Evolutionary conservation across 441 rosid species (phyloP).

Genomic region (Gossypium davidsonii): DNA sequence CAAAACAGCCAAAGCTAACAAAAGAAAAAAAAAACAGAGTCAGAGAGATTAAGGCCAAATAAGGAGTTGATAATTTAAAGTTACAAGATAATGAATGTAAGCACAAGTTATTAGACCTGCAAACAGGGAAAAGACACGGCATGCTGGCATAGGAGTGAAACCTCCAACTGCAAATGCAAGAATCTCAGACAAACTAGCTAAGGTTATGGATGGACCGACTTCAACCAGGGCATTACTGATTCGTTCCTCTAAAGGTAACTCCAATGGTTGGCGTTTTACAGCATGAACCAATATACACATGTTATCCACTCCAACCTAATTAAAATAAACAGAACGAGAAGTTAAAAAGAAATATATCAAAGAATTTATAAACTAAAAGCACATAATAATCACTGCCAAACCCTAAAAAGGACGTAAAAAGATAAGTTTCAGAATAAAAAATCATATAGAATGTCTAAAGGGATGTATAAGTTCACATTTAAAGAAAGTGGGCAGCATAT

Average conservation of each 20-base stretch:
- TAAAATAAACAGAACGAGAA: conserved; percentile 5
- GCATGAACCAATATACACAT: conserved; percentile 80
- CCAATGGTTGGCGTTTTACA: conserved; percentile 55
- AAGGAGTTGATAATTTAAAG: neutral
- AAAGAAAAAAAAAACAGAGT: conserved; percentile 4
- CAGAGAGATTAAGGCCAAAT: neutral
- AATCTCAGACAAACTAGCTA: conserved; percentile 73
- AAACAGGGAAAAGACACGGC: conserved; percentile 74
- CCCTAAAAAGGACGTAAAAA: neutral
- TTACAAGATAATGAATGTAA: neutral
- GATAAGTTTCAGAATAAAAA: neutral
- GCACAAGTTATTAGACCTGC: conserved; percentile 40
- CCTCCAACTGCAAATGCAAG: conserved; percentile 77
- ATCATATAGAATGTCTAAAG: conserved; percentile 5
- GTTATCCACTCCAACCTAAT: conserved; percentile 77
- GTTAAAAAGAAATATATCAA: neutral
- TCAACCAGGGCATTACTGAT: conserved; percentile 68
- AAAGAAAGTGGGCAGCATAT: neutral
- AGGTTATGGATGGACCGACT: conserved; percentile 74
- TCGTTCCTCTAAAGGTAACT: conserved; percentile 49
- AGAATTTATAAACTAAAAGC: conserved; percentile 2
- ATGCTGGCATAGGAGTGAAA: conserved; percentile 79
- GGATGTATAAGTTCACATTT: neutral
- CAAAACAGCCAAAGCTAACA: conserved; percentile 85
- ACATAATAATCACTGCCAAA: neutral